Evolutionary conservation across 2,329 filamentous ascomycete genomes (phyloP).

Genomic region (Penicillium glabrum): DNA sequence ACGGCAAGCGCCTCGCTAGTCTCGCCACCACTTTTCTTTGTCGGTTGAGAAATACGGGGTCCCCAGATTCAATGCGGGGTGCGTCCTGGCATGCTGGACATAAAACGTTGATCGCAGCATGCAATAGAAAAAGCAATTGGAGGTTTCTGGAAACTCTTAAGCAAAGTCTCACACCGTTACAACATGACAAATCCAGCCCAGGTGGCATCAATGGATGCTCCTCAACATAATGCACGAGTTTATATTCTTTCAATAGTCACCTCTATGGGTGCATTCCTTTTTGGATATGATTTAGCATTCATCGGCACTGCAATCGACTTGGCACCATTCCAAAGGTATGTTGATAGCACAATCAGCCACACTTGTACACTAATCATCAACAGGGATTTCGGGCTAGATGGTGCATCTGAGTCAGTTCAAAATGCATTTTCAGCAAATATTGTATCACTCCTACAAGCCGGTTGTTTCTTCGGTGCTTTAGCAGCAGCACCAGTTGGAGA

Average conservation of each 20-base stretch:
- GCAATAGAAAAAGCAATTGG: background rate
- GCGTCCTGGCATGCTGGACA: background rate
- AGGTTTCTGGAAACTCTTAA: background rate
- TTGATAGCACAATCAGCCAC: too few relatives aligned
- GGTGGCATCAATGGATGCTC: background rate
- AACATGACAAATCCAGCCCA: background rate
- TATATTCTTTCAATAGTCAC: conserved; percentile 12
- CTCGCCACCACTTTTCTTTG: background rate
- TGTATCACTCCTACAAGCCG: conserved; percentile 13
- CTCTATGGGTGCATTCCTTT: conserved; percentile 16
- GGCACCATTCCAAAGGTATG: conserved; percentile 10
- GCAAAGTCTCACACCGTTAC: background rate
- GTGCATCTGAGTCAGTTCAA: background rate
- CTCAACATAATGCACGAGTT: conserved; percentile 5
- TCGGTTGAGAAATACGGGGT: background rate
- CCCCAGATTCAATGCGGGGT: background rate
- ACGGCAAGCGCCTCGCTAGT: background rate
- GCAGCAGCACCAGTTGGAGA: conserved; percentile 39
- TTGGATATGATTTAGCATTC: conserved; percentile 14
- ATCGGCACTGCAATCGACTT: conserved; percentile 15
- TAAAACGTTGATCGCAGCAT: background rate
- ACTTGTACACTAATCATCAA: background rate
- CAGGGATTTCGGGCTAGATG: conserved; percentile 7
- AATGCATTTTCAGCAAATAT: conserved; percentile 10
- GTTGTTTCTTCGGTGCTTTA: conserved; percentile 14